A percentile compares a stretch with the other conserved stretches of the same genome.
phyloP scores from a whole-genome alignment of 2,329 filamentous ascomycete genomes.

The Cucurbitaria berberidis region DNA sequence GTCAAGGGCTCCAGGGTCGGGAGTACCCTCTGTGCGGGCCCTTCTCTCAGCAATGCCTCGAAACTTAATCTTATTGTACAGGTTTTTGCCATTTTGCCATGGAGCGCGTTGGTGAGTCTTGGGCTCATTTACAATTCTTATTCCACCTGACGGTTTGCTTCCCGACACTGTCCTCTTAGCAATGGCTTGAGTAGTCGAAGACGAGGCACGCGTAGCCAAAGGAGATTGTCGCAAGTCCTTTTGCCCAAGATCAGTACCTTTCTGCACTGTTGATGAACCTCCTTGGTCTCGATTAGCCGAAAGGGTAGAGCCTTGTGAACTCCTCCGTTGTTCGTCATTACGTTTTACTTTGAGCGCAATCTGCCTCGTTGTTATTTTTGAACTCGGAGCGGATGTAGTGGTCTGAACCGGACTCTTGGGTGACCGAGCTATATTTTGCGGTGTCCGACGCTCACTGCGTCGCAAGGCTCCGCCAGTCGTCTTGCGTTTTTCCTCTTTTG shows the following conservation, averaged over 20 bases:
- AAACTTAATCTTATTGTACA: constrained; percentile 25
- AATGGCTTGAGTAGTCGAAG: not conserved
- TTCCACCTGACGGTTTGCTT: constrained; percentile 13
- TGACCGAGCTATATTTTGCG: not conserved
- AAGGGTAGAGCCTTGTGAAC: not conserved
- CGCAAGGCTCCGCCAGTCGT: not conserved
- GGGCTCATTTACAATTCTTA: constrained; percentile 36
- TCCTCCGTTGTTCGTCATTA: not conserved
- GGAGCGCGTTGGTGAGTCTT: constrained; percentile 11
- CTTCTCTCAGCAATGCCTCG: constrained; percentile 27
- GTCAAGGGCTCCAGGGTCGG: constrained; percentile 29
- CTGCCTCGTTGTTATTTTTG: no score
- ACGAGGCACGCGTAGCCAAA: not conserved
- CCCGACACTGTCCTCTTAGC: constrained; percentile 2
- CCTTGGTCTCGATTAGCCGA: not conserved
- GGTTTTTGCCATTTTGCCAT: constrained; percentile 20
- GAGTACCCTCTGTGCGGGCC: constrained; percentile 30
- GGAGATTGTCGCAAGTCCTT: not conserved
- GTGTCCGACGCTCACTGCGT: not conserved
- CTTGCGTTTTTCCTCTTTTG: constrained; percentile 1
- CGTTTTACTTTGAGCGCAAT: no score
- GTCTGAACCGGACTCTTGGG: not conserved
- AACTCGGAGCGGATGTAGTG: not conserved
- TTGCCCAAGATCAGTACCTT: not conserved
- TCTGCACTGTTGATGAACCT: not conserved